A percentile compares a stretch with the other conserved stretches of the same genome.
Conservation (phyloP, 495 filamentous ascomycete genomes). For the Penicillium paradoxum region DNA sequence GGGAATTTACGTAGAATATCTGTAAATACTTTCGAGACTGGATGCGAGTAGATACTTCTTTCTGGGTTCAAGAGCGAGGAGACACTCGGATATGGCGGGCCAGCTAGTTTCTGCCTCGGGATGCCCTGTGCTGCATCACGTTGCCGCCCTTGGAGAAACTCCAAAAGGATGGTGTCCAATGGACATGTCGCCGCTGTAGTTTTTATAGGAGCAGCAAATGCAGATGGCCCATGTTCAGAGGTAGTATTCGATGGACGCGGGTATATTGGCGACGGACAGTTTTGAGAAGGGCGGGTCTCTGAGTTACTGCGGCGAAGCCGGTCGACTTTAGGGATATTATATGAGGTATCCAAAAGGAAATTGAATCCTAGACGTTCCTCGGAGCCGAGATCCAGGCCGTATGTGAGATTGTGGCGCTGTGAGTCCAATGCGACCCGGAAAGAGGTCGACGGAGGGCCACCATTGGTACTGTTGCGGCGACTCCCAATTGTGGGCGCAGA, state of each 20-base stretch:
- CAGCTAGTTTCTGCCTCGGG: conserved; percentile 55
- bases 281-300: conserved; percentile 22
- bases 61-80: conserved; percentile 68
- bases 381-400: conserved; percentile 52
- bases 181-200: conserved; percentile 63
- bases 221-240: conserved; percentile 22
- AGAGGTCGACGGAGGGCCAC: conserved; percentile 16
- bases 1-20: conserved; percentile 75
- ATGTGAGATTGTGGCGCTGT: conserved; percentile 50
- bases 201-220: conserved; percentile 48
- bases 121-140: conserved; percentile 58
- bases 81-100: conserved; percentile 71
- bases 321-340: conserved; percentile 41
- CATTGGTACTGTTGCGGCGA: conserved; percentile 29
- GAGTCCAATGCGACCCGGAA: conserved; percentile 40
- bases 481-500: conserved; percentile 24
- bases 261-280: conserved; percentile 23
- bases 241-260: conserved; percentile 20
- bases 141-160: conserved; percentile 67
- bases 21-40: conserved; percentile 74
- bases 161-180: conserved; percentile 67
- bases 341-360: conserved; percentile 56
- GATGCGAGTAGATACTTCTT: conserved; percentile 55
- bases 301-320: conserved; percentile 30
- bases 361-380: conserved; percentile 62